Base-by-base conservation (phyloP, 345 rosid genomes). In the Euphorbia lathyris region DNA sequence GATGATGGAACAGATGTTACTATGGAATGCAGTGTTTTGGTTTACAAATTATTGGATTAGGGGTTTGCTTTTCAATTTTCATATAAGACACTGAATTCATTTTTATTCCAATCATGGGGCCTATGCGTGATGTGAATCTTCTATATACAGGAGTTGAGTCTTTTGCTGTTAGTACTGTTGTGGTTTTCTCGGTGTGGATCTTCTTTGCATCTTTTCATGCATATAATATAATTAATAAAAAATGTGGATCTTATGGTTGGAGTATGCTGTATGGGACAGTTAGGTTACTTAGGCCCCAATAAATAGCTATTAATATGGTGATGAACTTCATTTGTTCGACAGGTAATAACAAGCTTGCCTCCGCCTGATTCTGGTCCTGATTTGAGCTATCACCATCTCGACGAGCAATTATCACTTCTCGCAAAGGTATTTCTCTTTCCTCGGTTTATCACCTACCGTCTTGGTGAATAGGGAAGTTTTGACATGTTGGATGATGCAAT, bases 341-440 rank as follows among this genome's bases (percentile, higher is more conserved):
- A 89, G 95, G 97, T 92, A 27, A 95, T 95, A 66, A 95, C 97
- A 67, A 84, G 93, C 71, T 77, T 95, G 73, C 97, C 97, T 42
- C 99, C 97, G n/a, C 68, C 86, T 40, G 97, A 90, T 73, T 25
- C 91, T 4, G 97, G 96, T 68, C 82, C 92, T 50, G 89, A 89
- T 69, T 78, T 95, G 84, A 88, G 89, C 81, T 95, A 76, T 71
- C 65, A 79, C 76, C 78, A 74, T 66, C 88, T 73, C 29, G 91
- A 88, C 61, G 99, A 90, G 60, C 99, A 95, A 69, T 72, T 92
- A 69, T 76, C 83, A 23, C 96, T 95, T 57, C 89, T 95, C 10
- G 67, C 77, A 8, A 88, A 92, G 88, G 96, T 90, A 43, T 34
- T 68, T 72, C 16, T 67, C 30, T 42, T 11, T 53, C 14, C 58